phyloP scores from a whole-genome alignment of 2,329 filamentous ascomycete genomes.

The Zasmidium cellare region DNA sequence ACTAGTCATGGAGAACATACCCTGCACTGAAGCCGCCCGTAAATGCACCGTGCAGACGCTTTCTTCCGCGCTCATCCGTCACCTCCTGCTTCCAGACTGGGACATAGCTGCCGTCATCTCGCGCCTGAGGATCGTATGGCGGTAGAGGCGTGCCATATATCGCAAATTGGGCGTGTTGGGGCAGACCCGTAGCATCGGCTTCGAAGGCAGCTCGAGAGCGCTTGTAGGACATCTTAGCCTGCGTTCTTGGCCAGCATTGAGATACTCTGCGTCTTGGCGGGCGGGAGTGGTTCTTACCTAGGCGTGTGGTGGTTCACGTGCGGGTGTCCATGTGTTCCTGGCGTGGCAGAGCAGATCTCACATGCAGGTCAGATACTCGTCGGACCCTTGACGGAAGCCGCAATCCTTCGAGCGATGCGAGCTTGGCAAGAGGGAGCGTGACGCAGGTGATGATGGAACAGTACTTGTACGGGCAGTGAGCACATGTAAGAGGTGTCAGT shows the following conservation, averaged over 20 bases:
- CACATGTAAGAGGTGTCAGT: neutral
- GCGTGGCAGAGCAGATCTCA: too few species aligned
- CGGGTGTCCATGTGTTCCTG: neutral
- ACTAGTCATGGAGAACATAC: slow-evolving; percentile 46
- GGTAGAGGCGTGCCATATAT: slow-evolving; percentile 84
- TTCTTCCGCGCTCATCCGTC: slow-evolving; percentile 85
- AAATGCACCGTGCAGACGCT: slow-evolving; percentile 92
- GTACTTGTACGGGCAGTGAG: neutral
- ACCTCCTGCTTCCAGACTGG: slow-evolving; percentile 99
- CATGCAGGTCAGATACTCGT: too few species aligned
- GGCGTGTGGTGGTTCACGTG: neutral
- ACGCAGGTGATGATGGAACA: neutral
- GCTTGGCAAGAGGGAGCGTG: neutral
- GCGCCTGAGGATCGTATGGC: slow-evolving; percentile 69
- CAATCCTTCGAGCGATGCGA: neutral
- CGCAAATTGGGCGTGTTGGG: slow-evolving; percentile 69
- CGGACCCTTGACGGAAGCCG: too few species aligned
- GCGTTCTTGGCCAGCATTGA: slow-evolving; percentile 20
- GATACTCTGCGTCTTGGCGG: neutral
- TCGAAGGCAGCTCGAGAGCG: slow-evolving; percentile 77
- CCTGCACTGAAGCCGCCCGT: slow-evolving; percentile 96
- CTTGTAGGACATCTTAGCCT: slow-evolving; percentile 69
- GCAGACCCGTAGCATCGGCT: slow-evolving; percentile 59
- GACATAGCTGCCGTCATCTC: slow-evolving; percentile 89
- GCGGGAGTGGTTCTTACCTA: neutral